Percentiles rank a stretch among this genome's conserved stretches.
Evolutionary conservation across 805 yeast genomes (phyloP).

Genomic region (Yarrowia sp.): DNA sequence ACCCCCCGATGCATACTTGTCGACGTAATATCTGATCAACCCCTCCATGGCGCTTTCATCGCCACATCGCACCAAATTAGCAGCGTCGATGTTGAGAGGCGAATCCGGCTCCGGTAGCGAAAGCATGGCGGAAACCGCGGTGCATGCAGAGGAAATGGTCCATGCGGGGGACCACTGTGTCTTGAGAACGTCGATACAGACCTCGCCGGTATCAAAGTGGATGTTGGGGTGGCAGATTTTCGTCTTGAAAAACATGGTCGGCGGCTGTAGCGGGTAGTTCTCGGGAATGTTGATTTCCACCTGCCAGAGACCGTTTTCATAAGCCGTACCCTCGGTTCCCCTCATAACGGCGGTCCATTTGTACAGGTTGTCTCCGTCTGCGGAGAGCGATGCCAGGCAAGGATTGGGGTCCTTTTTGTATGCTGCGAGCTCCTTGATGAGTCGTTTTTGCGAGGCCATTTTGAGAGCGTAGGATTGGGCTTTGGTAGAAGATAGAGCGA

Average conservation of each 20-base stretch:
- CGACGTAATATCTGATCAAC: conserved; percentile 25
- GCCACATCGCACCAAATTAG: conserved; percentile 49
- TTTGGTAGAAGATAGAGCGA: conserved; percentile 1
- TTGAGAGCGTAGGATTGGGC: conserved; percentile 13
- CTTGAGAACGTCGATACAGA: conserved; percentile 52
- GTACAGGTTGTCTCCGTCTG: conserved; percentile 45
- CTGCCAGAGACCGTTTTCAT: conserved; percentile 59
- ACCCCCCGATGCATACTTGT: conserved; percentile 32
- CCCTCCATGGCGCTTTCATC: conserved; percentile 43
- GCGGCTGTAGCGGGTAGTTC: conserved; percentile 60
- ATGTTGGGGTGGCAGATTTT: conserved; percentile 52
- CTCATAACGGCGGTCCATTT: conserved; percentile 47
- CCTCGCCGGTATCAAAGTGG: conserved; percentile 52
- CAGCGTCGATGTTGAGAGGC: conserved; percentile 53
- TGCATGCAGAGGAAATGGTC: conserved; percentile 51
- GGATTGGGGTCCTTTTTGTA: conserved; percentile 46
- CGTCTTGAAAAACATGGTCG: conserved; percentile 54
- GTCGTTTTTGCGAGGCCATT: conserved; percentile 45
- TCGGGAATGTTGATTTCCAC: conserved; percentile 53
- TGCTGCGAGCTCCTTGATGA: conserved; percentile 47
- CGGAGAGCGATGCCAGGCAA: conserved; percentile 44
- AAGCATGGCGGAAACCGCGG: conserved; percentile 52
- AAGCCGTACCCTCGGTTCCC: conserved; percentile 54
- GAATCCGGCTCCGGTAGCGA: conserved; percentile 51
- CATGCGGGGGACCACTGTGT: conserved; percentile 54